Evolutionary conservation across 1,284 basidiomycete genomes (phyloP).

Genomic region (Heterobasidion irregulare): DNA sequence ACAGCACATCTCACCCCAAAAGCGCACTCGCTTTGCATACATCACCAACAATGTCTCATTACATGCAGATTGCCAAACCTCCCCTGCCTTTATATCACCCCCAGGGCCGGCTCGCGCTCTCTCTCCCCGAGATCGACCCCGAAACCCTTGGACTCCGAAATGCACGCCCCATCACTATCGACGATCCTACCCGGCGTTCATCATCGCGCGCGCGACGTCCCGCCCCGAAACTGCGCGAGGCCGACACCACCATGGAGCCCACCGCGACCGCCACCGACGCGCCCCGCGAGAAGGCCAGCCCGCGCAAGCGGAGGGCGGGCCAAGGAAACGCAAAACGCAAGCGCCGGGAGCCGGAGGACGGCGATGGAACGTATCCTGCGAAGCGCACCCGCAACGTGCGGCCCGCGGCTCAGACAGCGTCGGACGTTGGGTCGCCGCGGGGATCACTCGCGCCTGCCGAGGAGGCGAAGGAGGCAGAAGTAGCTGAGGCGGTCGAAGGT

Average conservation of each 20-base stretch:
- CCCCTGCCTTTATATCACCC: conserved; percentile 67
- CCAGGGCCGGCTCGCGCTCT: conserved; percentile 52
- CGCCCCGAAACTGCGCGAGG: conserved; percentile 44
- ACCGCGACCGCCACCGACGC: conserved; percentile 4
- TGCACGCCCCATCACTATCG: conserved; percentile 18
- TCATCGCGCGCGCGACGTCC: conserved; percentile 43
- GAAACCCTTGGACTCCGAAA: conserved; percentile 36
- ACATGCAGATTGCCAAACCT: conserved; percentile 19
- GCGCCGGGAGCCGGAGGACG: conserved; percentile 53
- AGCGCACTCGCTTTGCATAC: neutral
- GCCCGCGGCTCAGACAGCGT: conserved; percentile 13
- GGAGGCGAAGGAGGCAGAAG: conserved; percentile 14
- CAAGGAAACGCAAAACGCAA: conserved; percentile 39
- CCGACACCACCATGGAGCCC: conserved; percentile 22
- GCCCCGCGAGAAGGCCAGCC: conserved; percentile 16
- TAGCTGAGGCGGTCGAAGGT: conserved; percentile 15
- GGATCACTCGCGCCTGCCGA: conserved; percentile 9
- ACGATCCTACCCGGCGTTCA: conserved; percentile 29
- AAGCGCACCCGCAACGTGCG: conserved; percentile 52
- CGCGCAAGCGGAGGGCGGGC: conserved; percentile 23
- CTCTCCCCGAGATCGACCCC: conserved; percentile 59
- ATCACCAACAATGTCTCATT: too few relatives aligned
- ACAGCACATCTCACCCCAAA: neutral
- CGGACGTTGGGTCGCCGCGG: conserved; percentile 8
- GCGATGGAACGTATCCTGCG: conserved; percentile 60